A percentile compares a stretch with the other conserved stretches of the same genome.
Conservation (phyloP, 148 eudicot genomes). For the Cornus suecica region DNA sequence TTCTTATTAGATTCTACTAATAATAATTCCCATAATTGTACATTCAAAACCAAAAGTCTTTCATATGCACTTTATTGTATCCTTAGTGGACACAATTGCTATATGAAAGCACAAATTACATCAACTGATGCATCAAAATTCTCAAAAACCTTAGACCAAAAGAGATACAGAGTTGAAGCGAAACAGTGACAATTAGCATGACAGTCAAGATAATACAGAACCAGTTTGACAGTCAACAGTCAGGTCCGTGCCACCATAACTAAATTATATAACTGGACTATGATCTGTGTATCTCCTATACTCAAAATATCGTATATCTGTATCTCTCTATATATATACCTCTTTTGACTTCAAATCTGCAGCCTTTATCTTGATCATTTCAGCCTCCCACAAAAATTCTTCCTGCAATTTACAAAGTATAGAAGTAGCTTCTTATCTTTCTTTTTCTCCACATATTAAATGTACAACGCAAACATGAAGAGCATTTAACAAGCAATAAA, state of each 20-base stretch:
- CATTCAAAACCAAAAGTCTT: background rate
- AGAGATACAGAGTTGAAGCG: background rate
- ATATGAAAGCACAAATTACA: background rate
- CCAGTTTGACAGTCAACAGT: background rate
- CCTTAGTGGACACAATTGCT: background rate
- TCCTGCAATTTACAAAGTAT: slow-evolving; percentile 43
- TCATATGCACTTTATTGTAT: background rate
- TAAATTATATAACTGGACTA: background rate
- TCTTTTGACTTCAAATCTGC: slow-evolving; percentile 98
- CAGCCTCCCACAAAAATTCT: slow-evolving; percentile 95
- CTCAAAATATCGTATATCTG: no score
- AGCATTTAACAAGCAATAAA: slow-evolving; percentile 5
- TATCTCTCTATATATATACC: slow-evolving; percentile 33
- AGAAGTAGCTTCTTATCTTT: background rate
- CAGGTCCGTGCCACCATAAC: background rate
- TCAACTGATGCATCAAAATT: background rate
- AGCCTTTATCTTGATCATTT: slow-evolving; percentile 94
- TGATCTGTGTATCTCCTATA: background rate
- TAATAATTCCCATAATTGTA: background rate
- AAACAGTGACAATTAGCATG: background rate
- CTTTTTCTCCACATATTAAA: background rate
- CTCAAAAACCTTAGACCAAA: background rate
- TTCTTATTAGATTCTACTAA: background rate
- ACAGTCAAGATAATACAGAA: background rate
- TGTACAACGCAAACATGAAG: slow-evolving; percentile 7